A percentile compares a stretch with the other conserved stretches of the same genome.
Evolutionary conservation across 1,284 basidiomycete genomes (phyloP).

Genomic region (Hymenochaete sp.): DNA sequence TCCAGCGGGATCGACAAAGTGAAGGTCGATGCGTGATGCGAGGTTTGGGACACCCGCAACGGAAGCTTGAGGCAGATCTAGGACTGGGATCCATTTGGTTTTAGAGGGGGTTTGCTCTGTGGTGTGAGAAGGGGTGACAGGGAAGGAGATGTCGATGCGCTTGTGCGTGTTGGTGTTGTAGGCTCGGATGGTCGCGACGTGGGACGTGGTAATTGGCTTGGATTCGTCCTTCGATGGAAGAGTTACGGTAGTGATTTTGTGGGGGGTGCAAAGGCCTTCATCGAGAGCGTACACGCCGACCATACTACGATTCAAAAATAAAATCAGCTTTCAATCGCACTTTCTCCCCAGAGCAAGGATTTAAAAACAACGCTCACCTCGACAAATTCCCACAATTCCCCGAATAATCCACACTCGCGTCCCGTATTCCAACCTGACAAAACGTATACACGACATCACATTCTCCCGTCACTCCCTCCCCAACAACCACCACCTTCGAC

Average conservation of each 20-base stretch:
- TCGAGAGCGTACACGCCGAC: constrained; percentile 61
- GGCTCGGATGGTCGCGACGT: constrained; percentile 33
- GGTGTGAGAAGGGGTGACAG: too few relatives aligned
- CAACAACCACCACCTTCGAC: constrained; percentile 73
- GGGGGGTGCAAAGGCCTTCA: constrained; percentile 41
- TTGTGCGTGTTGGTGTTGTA: constrained; percentile 66
- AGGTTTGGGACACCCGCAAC: constrained; percentile 61
- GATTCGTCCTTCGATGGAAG: too few relatives aligned
- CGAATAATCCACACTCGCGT: constrained; percentile 49
- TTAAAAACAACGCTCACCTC: too few relatives aligned
- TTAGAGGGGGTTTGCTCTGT: too few relatives aligned
- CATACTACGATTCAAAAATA: too few relatives aligned
- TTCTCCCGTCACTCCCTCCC: constrained; percentile 38
- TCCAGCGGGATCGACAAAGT: constrained; percentile 59
- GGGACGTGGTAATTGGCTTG: too few relatives aligned
- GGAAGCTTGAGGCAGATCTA: constrained; percentile 42
- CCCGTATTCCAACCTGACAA: constrained; percentile 47
- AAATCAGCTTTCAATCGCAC: too few relatives aligned
- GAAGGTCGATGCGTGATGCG: constrained; percentile 55
- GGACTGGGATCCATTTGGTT: constrained; percentile 27
- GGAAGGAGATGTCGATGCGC: constrained; percentile 57
- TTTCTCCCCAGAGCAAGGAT: too few relatives aligned
- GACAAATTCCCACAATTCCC: constrained; percentile 68
- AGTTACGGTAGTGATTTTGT: background rate
- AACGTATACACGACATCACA: constrained; percentile 66